phyloP scores from a whole-genome alignment of 345 rosid species.

The Fremontodendron californicum region DNA sequence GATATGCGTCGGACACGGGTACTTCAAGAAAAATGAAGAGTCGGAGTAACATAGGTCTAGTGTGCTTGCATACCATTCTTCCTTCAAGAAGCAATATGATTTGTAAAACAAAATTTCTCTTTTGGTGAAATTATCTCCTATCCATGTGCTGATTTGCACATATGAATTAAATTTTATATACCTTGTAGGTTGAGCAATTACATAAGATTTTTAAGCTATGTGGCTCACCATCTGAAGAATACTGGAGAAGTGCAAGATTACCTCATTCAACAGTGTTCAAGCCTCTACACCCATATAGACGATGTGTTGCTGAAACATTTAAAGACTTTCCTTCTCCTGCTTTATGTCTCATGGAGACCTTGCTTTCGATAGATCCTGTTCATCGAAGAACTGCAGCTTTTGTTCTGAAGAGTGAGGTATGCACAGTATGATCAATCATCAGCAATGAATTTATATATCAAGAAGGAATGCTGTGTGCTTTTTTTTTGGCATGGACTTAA shows the following conservation, averaged over 20 bases:
- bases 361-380: slow-evolving; percentile 79
- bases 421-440: background rate
- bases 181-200: slow-evolving; percentile 73
- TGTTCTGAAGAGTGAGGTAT: slow-evolving; percentile 81
- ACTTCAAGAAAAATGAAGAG: no score
- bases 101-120: background rate
- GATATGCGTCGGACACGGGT: no score
- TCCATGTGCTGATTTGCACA: background rate
- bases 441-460: background rate
- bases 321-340: slow-evolving; percentile 58
- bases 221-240: slow-evolving; percentile 82
- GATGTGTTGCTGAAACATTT: slow-evolving; percentile 59
- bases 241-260: slow-evolving; percentile 66
- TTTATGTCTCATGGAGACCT: slow-evolving; percentile 61
- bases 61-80: background rate
- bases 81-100: background rate
- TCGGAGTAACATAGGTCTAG: no score
- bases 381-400: slow-evolving; percentile 71
- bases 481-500: background rate
- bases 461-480: background rate
- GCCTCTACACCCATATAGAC: slow-evolving; percentile 68
- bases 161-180: background rate
- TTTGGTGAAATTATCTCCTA: background rate
- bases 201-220: slow-evolving; percentile 91
- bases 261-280: slow-evolving; percentile 64